Conservation (phyloP, 371 early-diverging fungal species). For the Funneliformis caledonium region DNA sequence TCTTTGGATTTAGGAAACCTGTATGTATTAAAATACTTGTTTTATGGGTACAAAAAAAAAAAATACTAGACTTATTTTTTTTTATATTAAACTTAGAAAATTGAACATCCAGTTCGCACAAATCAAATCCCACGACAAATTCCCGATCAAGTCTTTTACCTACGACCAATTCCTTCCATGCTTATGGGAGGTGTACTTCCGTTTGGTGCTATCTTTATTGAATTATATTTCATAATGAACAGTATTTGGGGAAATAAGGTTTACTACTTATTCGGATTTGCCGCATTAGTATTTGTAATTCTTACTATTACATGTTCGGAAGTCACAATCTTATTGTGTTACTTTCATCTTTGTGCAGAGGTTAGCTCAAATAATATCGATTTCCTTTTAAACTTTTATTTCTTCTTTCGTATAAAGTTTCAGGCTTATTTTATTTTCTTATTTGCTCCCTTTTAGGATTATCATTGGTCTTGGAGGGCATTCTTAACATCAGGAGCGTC, state of each 20-base stretch:
- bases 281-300: conserved; percentile 80
- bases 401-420: background rate
- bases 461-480: conserved; percentile 95
- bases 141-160: conserved; percentile 82
- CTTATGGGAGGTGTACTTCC: conserved; percentile 87
- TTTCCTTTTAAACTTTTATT: background rate
- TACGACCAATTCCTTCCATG: conserved; percentile 74
- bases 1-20: conserved; percentile 89
- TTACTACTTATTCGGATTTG: conserved; percentile 90
- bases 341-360: conserved; percentile 91
- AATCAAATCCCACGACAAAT: conserved; percentile 96
- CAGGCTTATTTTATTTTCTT: background rate
- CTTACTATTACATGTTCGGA: conserved; percentile 81
- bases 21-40: conserved; percentile 34
- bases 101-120: conserved; percentile 87
- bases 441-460: conserved; percentile 56
- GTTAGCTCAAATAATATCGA: conserved; percentile 33
- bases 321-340: conserved; percentile 87
- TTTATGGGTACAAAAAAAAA: background rate
- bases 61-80: background rate
- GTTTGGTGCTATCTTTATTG: conserved; percentile 90
- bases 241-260: conserved; percentile 82
- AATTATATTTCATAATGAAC: conserved; percentile 86
- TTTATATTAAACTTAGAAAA: conserved; percentile 44
- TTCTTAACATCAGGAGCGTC: conserved; percentile 89